Percentiles rank a stretch among this genome's conserved stretches.
Conservation (phyloP, 768 basidiomycete genomes). For the Tylopilus sp. region DNA sequence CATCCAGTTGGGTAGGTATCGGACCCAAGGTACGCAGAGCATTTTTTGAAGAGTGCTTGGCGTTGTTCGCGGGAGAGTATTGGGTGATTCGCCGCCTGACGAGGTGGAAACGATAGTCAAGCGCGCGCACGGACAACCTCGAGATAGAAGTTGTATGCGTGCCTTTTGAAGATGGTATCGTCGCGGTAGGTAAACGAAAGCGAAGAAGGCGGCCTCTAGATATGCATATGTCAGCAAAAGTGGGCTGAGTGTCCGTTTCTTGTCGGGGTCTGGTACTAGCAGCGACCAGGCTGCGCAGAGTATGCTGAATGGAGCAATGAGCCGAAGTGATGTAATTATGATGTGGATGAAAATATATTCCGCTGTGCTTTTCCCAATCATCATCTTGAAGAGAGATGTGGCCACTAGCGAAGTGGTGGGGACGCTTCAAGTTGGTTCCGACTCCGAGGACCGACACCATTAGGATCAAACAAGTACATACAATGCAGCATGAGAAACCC, state of each 20-base stretch:
- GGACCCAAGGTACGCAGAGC: constrained; percentile 26
- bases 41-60: constrained; percentile 46
- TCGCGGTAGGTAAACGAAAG: constrained; percentile 48
- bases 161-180: constrained; percentile 44
- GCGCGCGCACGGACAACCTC: background rate
- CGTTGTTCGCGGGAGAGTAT: constrained; percentile 40
- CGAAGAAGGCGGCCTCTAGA: constrained; percentile 48
- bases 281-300: constrained; percentile 32
- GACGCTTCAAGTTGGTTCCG: too few relatives aligned
- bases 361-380: constrained; percentile 45
- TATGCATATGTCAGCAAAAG: constrained; percentile 32
- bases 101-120: background rate
- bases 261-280: background rate
- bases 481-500: too few relatives aligned
- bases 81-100: constrained; percentile 38
- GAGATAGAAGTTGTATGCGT: background rate
- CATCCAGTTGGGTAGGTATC: constrained; percentile 44
- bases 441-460: too few relatives aligned
- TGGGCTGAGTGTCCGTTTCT: constrained; percentile 7
- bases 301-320: constrained; percentile 49
- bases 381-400: constrained; percentile 18
- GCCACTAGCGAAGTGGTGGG: too few relatives aligned
- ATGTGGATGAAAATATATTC: constrained; percentile 55
- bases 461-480: too few relatives aligned
- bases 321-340: constrained; percentile 43